Base-by-base conservation (phyloP, 2,329 filamentous ascomycete genomes). In the Pseudonectria foliicola region DNA sequence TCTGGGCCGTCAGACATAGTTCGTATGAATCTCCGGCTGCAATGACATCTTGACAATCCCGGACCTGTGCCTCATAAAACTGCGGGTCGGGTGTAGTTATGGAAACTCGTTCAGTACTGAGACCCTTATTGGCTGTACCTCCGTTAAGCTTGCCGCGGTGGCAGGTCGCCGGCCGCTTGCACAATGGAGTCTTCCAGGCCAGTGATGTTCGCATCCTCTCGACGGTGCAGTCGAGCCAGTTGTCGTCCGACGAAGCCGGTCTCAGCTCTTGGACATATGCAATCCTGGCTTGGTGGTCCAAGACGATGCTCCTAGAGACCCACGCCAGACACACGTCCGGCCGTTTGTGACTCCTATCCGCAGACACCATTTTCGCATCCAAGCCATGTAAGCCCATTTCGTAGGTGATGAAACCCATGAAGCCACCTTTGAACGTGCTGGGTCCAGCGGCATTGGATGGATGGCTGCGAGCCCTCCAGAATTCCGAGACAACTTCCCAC, bases 321-420 rank as follows among this genome's bases (percentile, higher is more conserved):
- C 87, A 92, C 2, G 77, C 71, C 39, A 93, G 76, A 52, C 77
- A 84, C 14, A 90, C 64, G 55, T 93, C 87, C 0, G 85, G 80
- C 10, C 74, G 65, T 25, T 59, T 49, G 36, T 70, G 61, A 3
- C 53, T 52, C 10, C 58, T 45, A 4, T 49, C 33, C 2, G 39
- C 42, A 0, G 54, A 37, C 0, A 60, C 46, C 16, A 53, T 41
- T 0, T 50, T 53, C 5, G 54, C 49, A 26, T 55, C 59, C 5
- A 63, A 42, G 0, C 55, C 55, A 18, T 56, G 49, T 1, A 93
- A 64, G 0, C 86, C 85, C 54, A 88, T 77, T 57, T 95, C 88
- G 41, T 95, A 94, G 0, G 85, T 87, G 33, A 87, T 73, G 50
- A 82, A 93, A 0, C 88, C 88, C 62, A 94, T 77, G 39, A 94